Percentiles rank a stretch among this genome's conserved stretches.
Evolutionary conservation across 1,139 yeast genomes (phyloP).

Genomic region (Groenewaldozyma auringiensis): DNA sequence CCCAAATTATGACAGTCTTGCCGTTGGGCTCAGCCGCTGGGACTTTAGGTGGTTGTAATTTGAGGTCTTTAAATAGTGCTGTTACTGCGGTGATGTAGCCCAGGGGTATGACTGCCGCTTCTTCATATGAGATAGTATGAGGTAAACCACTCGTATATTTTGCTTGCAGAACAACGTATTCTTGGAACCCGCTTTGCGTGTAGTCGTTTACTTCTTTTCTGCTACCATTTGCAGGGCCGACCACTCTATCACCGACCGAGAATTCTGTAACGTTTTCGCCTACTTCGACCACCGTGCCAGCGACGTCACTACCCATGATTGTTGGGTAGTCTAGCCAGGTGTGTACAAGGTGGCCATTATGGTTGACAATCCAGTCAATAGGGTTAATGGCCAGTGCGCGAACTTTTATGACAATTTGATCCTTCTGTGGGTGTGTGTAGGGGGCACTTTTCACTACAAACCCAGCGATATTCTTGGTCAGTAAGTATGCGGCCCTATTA

Average conservation of each 20-base stretch:
- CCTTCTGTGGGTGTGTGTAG: conserved; percentile 13
- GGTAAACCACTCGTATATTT: conserved; percentile 5
- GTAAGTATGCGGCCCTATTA: neutral
- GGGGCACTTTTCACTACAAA: neutral
- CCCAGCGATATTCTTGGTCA: neutral
- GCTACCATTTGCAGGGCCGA: conserved; percentile 17
- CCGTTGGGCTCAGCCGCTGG: conserved; percentile 22
- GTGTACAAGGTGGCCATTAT: conserved; percentile 27
- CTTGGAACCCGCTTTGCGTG: conserved; percentile 7
- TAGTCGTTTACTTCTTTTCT: neutral
- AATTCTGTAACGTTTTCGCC: conserved; percentile 44
- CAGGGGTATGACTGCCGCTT: conserved; percentile 10
- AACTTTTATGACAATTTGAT: conserved; percentile 45
- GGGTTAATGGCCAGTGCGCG: conserved; percentile 61
- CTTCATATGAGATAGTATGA: conserved; percentile 4
- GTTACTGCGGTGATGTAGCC: conserved; percentile 11
- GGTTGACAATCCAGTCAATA: conserved; percentile 38
- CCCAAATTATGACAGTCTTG: conserved; percentile 42
- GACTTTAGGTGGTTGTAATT: conserved; percentile 16
- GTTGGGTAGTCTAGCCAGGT: conserved; percentile 33
- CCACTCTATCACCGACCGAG: conserved; percentile 52
- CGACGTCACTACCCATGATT: conserved; percentile 32
- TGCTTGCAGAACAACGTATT: conserved; percentile 3
- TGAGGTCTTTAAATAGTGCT: conserved; percentile 9
- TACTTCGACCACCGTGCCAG: conserved; percentile 52